phyloP scores from a whole-genome alignment of 192 early-diverging fungal genomes.

The Thoreauomyces humboldtii region DNA sequence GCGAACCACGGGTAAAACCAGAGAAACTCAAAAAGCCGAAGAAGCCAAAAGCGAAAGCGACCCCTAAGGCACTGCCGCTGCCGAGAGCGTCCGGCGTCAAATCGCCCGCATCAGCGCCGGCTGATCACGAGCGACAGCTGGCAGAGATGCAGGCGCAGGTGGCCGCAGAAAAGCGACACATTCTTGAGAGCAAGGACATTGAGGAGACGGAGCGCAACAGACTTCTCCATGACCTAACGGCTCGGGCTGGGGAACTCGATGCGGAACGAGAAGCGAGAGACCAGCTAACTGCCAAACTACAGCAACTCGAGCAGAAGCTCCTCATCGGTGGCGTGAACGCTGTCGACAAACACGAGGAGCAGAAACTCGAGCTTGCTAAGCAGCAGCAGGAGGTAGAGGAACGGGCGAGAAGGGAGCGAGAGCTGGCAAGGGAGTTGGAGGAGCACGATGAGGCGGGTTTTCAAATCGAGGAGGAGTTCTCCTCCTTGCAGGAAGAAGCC shows the following conservation, averaged over 20 bases:
- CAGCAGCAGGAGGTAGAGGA: conserved; percentile 44
- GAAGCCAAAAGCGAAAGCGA: not conserved
- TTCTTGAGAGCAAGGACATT: conserved; percentile 58
- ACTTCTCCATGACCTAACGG: conserved; percentile 51
- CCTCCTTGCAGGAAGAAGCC: conserved; percentile 62
- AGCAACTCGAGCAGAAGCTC: conserved; percentile 54
- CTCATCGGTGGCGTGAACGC: conserved; percentile 57
- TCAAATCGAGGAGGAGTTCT: conserved; percentile 60
- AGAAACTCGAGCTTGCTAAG: conserved; percentile 49
- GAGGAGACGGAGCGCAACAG: conserved; percentile 54
- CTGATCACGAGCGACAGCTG: conserved; percentile 54
- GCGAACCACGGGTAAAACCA: conserved; percentile 1
- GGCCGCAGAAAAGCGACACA: conserved; percentile 48
- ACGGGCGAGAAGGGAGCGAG: conserved; percentile 43
- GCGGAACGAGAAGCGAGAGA: conserved; percentile 46
- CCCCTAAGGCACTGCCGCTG: not conserved
- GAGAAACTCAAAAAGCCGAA: not conserved
- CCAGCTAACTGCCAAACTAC: conserved; percentile 41
- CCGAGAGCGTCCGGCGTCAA: not conserved
- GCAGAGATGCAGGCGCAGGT: conserved; percentile 51
- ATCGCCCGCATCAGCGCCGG: conserved; percentile 17
- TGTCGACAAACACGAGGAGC: conserved; percentile 50
- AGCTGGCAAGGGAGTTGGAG: conserved; percentile 51
- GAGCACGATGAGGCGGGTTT: conserved; percentile 53
- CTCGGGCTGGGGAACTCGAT: conserved; percentile 50